Percentiles rank a stretch among this genome's conserved stretches.
Conservation (phyloP, 345 rosid genomes). For the Reutealis trisperma region DNA sequence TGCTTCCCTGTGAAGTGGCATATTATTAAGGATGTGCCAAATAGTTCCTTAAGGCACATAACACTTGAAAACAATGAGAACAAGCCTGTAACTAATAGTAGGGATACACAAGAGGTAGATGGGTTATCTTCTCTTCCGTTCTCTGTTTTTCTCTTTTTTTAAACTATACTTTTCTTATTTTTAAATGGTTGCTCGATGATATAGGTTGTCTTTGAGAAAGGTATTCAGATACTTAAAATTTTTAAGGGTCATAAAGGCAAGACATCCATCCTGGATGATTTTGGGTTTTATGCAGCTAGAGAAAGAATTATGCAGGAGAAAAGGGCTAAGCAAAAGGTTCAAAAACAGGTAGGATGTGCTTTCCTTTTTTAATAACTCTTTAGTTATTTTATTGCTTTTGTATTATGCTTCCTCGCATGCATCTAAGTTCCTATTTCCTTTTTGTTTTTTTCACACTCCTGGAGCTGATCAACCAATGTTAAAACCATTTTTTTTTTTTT, state of each 20-base stretch:
- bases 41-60: slow-evolving; percentile 62
- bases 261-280: slow-evolving; percentile 32
- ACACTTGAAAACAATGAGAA: too few relatives aligned
- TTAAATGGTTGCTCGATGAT: neutral
- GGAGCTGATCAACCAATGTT: too few relatives aligned
- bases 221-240: slow-evolving; percentile 26
- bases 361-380: neutral
- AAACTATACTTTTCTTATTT: neutral
- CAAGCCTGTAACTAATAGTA: slow-evolving; percentile 79
- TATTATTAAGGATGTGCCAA: slow-evolving; percentile 77
- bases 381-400: too few relatives aligned
- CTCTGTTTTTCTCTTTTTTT: neutral
- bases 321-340: slow-evolving; percentile 38
- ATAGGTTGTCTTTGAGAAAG: slow-evolving; percentile 29
- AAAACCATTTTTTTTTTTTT: too few relatives aligned
- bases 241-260: slow-evolving; percentile 26
- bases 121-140: neutral
- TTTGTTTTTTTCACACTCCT: neutral
- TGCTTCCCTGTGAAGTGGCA: slow-evolving; percentile 85
- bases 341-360: slow-evolving; percentile 51
- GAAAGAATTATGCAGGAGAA: slow-evolving; percentile 32
- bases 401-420: neutral
- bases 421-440: too few relatives aligned
- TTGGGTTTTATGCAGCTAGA: slow-evolving; percentile 28
- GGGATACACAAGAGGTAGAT: slow-evolving; percentile 84